Percentiles rank a stretch among this genome's conserved stretches.
These are phyloP conservation scores for Thalia dealbata DNA, from an alignment of 176 grass and related monocot genomes.

Conservation along the genomic window DNA sequence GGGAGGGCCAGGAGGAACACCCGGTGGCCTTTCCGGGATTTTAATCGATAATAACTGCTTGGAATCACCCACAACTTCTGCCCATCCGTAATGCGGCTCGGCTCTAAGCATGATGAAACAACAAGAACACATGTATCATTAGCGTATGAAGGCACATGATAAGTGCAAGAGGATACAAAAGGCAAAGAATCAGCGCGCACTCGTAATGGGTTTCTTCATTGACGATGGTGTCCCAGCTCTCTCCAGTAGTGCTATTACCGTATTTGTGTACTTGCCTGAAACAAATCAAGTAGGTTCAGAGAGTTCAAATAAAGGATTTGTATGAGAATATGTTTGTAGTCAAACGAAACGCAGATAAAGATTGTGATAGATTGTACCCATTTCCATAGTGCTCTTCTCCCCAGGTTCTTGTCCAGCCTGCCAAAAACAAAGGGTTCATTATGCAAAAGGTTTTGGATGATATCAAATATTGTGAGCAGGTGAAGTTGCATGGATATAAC, in stretches of 20 bases:
- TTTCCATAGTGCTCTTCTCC: conserved; percentile 95
- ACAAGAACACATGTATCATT: not conserved
- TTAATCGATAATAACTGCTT: conserved; percentile 75
- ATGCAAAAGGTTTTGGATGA: not conserved
- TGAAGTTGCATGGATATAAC: not conserved
- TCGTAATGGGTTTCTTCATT: conserved; percentile 91
- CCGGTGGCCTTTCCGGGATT: conserved; percentile 50
- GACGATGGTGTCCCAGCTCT: conserved; percentile 82
- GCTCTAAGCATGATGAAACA: conserved; percentile 23
- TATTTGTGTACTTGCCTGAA: conserved; percentile 95
- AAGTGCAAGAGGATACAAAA: too few species aligned
- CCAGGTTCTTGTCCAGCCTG: conserved; percentile 99
- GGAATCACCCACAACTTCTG: conserved; percentile 82
- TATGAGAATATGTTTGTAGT: too few species aligned
- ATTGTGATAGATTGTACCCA: conserved; percentile 37
- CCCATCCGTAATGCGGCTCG: conserved; percentile 93
- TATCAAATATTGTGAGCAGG: not conserved
- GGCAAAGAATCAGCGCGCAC: conserved; percentile 39
- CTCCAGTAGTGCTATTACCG: conserved; percentile 83
- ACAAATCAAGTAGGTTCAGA: not conserved
- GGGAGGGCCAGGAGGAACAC: conserved; percentile 52
- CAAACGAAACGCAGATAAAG: not conserved
- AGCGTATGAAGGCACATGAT: not conserved
- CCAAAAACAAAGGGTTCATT: conserved; percentile 21
- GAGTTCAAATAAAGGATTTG: not conserved